phyloP scores from a whole-genome alignment of 441 rosid species.

The Adansonia grandidieri region DNA sequence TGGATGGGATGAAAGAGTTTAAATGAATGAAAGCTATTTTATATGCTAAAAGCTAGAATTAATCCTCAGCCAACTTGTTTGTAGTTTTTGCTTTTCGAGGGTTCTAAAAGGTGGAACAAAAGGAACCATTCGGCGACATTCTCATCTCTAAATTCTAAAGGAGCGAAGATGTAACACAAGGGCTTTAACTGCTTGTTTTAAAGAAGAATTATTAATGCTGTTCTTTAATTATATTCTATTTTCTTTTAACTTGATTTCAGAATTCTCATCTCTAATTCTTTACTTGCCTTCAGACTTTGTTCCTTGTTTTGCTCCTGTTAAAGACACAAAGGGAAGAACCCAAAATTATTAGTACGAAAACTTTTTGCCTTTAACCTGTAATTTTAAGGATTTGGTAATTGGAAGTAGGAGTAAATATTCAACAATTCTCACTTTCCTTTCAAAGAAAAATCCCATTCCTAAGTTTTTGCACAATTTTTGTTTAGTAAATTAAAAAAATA shows the following conservation, averaged over 20 bases:
- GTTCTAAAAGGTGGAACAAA: constrained; percentile 57
- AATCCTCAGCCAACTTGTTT: background rate
- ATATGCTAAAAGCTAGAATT: too few relatives aligned
- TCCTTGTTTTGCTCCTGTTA: background rate
- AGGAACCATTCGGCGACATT: constrained; percentile 67
- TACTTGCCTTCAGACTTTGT: too few relatives aligned
- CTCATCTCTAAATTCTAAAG: constrained; percentile 50
- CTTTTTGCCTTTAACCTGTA: too few relatives aligned
- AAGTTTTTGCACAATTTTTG: background rate
- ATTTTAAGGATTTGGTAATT: background rate
- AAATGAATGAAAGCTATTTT: too few relatives aligned
- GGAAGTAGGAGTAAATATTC: background rate
- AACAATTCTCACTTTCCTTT: background rate
- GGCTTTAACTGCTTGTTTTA: too few relatives aligned
- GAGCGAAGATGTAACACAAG: constrained; percentile 45
- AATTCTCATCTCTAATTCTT: too few relatives aligned
- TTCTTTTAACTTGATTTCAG: too few relatives aligned
- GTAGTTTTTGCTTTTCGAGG: constrained; percentile 72
- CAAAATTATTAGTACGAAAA: too few relatives aligned
- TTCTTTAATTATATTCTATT: too few relatives aligned
- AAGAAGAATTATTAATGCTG: too few relatives aligned
- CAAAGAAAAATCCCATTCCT: background rate
- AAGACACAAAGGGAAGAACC: background rate
- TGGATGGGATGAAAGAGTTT: too few relatives aligned
- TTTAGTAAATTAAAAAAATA: background rate